These are phyloP conservation scores for Penicillium dipodomyicola DNA, from an alignment of 495 filamentous ascomycete genomes.

Conservation along the genomic window DNA sequence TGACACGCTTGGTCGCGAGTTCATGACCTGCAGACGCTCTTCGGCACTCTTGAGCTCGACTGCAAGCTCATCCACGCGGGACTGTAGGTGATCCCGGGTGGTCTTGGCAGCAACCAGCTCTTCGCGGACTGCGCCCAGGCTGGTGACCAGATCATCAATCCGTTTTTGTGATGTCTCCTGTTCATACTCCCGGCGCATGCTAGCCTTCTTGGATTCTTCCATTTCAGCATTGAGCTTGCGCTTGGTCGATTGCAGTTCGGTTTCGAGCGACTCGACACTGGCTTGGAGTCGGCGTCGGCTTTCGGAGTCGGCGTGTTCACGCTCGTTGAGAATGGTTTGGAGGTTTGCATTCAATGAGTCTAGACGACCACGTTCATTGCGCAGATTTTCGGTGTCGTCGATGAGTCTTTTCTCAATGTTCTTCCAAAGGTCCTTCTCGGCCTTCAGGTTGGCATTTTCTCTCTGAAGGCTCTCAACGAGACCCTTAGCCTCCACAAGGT, in stretches of 20 bases:
- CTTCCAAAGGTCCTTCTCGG: slow-evolving; percentile 88
- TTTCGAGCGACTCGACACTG: slow-evolving; percentile 72
- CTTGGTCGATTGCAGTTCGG: slow-evolving; percentile 73
- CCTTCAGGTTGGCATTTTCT: slow-evolving; percentile 88
- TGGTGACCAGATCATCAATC: slow-evolving; percentile 85
- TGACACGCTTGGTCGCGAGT: slow-evolving; percentile 63
- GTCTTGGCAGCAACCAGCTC: slow-evolving; percentile 81
- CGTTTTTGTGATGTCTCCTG: slow-evolving; percentile 78
- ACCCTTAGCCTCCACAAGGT: slow-evolving; percentile 81
- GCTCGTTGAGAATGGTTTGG: slow-evolving; percentile 85
- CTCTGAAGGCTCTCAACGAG: slow-evolving; percentile 82
- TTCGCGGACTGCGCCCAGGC: slow-evolving; percentile 72
- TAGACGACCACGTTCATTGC: slow-evolving; percentile 77
- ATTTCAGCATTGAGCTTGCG: slow-evolving; percentile 79
- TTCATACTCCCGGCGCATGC: slow-evolving; percentile 83
- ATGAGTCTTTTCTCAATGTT: slow-evolving; percentile 81
- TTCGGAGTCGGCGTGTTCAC: slow-evolving; percentile 81
- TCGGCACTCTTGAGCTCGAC: slow-evolving; percentile 85
- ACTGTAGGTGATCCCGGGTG: slow-evolving; percentile 80
- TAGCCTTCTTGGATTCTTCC: slow-evolving; percentile 75
- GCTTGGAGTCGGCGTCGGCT: slow-evolving; percentile 71
- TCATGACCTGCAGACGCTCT: slow-evolving; percentile 75
- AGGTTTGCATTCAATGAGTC: slow-evolving; percentile 75
- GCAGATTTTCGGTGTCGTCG: slow-evolving; percentile 80
- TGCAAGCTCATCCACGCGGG: slow-evolving; percentile 80